Evolutionary conservation across 345 rosid species (phyloP).

Genomic region (Jatropha curcas): DNA sequence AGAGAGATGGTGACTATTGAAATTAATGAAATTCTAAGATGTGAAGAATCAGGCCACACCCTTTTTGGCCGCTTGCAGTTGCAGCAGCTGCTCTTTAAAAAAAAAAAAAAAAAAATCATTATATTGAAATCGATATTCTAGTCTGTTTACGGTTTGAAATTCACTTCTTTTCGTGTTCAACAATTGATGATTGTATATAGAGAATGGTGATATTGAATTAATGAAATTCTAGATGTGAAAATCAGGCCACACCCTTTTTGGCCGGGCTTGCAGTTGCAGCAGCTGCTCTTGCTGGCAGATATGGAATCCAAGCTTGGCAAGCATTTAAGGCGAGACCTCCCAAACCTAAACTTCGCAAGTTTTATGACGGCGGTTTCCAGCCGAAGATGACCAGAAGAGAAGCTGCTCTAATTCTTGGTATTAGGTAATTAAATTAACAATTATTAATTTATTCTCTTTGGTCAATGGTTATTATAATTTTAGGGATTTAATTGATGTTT

Average conservation of each 20-base stretch:
- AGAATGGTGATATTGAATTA: too few relatives aligned
- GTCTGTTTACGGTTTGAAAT: too few relatives aligned
- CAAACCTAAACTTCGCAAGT: slow-evolving; percentile 50
- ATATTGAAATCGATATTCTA: too few relatives aligned
- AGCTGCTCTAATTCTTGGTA: slow-evolving; percentile 77
- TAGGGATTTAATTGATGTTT: neutral
- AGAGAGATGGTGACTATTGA: too few relatives aligned
- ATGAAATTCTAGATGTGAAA: slow-evolving; percentile 12
- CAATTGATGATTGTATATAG: too few relatives aligned
- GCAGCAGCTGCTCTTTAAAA: too few relatives aligned
- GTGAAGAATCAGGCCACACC: too few relatives aligned
- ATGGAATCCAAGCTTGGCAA: slow-evolving; percentile 91
- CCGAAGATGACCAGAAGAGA: slow-evolving; percentile 73
- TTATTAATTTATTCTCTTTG: too few relatives aligned
- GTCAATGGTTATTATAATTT: neutral
- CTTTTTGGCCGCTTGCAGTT: too few relatives aligned
- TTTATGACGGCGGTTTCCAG: slow-evolving; percentile 80
- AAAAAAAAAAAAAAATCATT: too few relatives aligned
- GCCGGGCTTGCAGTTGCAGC: slow-evolving; percentile 86
- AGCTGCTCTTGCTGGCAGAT: slow-evolving; percentile 79
- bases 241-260: slow-evolving; percentile 74
- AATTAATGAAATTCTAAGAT: too few relatives aligned
- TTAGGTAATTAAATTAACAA: slow-evolving; percentile 42
- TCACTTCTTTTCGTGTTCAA: too few relatives aligned
- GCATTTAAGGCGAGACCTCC: slow-evolving; percentile 71